These are phyloP conservation scores for Dactylellina haptotyla DNA, from an alignment of 2,329 filamentous ascomycete genomes.

Conservation along the genomic window DNA sequence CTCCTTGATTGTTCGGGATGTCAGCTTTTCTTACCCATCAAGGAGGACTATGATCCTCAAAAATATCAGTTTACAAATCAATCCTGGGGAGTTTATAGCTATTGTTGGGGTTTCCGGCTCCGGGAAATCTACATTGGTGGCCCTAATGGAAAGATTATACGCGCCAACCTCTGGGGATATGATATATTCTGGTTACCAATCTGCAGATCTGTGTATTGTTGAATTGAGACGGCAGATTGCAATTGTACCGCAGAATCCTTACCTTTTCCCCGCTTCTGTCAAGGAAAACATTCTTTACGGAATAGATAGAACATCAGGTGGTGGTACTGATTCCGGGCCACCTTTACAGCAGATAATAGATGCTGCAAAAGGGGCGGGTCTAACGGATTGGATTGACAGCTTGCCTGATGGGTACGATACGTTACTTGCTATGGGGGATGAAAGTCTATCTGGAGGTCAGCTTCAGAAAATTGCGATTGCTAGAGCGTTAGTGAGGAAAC, in stretches of 20 bases:
- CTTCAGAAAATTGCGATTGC: constrained; percentile 84
- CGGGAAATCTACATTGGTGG: constrained; percentile 87
- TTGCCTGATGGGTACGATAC: constrained; percentile 79
- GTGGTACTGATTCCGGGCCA: constrained; percentile 67
- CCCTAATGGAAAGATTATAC: constrained; percentile 79
- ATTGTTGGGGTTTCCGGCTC: constrained; percentile 86
- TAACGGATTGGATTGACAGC: constrained; percentile 62
- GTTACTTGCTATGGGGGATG: constrained; percentile 75
- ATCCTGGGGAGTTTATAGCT: constrained; percentile 73
- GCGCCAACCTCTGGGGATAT: constrained; percentile 64
- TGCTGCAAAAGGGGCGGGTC: constrained; percentile 58
- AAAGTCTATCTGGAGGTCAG: constrained; percentile 82
- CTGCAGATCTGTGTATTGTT: constrained; percentile 69
- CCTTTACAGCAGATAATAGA: constrained; percentile 62
- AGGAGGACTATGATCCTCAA: constrained; percentile 69
- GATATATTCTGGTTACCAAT: constrained; percentile 70
- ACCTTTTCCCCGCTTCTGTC: constrained; percentile 80
- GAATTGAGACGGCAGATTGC: constrained; percentile 72
- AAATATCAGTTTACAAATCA: constrained; percentile 73
- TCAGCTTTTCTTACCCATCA: constrained; percentile 78
- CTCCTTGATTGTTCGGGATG: constrained; percentile 70
- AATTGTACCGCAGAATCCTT: constrained; percentile 76
- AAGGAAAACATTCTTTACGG: constrained; percentile 86
- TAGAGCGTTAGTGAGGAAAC: constrained; percentile 76
- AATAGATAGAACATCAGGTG: constrained; percentile 68